Evolutionary conservation across 2,329 filamentous ascomycete species (phyloP).

Genomic region (Fusarium longipes): DNA sequence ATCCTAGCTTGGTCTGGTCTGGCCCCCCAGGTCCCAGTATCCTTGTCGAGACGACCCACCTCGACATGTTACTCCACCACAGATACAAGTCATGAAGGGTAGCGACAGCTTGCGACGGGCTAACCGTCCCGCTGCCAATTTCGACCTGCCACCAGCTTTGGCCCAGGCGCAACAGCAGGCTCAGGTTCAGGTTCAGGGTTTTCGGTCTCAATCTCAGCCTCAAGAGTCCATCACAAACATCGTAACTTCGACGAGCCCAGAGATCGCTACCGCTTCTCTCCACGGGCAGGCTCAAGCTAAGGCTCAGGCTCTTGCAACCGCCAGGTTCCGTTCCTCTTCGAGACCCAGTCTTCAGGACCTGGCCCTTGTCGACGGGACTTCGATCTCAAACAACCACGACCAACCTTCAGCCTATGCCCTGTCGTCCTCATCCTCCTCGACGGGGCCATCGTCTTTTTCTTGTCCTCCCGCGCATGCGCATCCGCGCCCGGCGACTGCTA

Average conservation of each 20-base stretch:
- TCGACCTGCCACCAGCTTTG: constrained; percentile 37
- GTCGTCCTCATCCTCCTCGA: constrained; percentile 33
- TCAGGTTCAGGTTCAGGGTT: constrained; percentile 17
- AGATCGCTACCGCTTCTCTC: constrained; percentile 14
- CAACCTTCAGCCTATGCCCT: constrained; percentile 35
- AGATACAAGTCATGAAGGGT: constrained; percentile 43
- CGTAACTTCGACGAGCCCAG: constrained; percentile 7
- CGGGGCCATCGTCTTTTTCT: constrained; percentile 35
- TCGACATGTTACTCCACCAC: constrained; percentile 46
- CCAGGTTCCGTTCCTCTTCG: constrained; percentile 40
- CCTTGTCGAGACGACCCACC: constrained; percentile 43
- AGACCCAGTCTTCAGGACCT: constrained; percentile 40
- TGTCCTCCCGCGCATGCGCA: constrained; percentile 32
- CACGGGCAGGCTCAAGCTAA: constrained; percentile 3
- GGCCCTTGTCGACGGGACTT: constrained; percentile 28
- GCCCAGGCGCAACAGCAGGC: constrained; percentile 24
- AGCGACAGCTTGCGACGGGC: constrained; percentile 45
- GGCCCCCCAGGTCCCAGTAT: constrained; percentile 24
- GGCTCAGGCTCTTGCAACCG: constrained; percentile 30
- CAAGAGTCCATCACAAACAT: constrained; percentile 14
- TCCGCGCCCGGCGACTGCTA: background rate
- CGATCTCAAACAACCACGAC: constrained; percentile 23
- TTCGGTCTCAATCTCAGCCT: constrained; percentile 32
- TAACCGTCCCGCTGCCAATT: constrained; percentile 42
- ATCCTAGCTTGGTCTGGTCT: constrained; percentile 19